A percentile compares a stretch with the other conserved stretches of the same genome.
Conservation (phyloP, 306 rosid species). For the Cicer yamashitae region DNA sequence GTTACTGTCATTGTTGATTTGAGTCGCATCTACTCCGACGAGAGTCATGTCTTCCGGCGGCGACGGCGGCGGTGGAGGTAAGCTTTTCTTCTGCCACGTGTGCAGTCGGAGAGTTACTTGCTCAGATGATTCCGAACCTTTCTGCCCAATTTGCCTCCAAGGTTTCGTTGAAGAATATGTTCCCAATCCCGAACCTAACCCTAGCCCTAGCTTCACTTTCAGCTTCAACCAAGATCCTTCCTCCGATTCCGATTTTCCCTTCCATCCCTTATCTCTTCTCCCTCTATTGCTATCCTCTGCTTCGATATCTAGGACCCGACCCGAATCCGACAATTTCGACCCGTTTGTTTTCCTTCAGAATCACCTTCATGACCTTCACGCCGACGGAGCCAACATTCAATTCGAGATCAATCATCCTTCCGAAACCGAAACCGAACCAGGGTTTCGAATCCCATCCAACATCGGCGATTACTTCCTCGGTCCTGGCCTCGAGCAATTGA, state of each 20-base stretch:
- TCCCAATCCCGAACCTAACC: constrained; percentile 45
- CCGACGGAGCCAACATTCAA: constrained; percentile 76
- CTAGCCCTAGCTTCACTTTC: not conserved
- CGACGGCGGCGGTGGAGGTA: constrained; percentile 43
- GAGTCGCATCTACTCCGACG: not conserved
- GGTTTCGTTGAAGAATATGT: constrained; percentile 75
- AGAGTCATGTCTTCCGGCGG: constrained; percentile 69
- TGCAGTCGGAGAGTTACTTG: constrained; percentile 64
- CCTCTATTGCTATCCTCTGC: constrained; percentile 52
- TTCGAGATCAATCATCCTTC: constrained; percentile 62
- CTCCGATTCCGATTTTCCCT: constrained; percentile 30
- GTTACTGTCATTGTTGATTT: not conserved
- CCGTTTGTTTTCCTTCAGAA: constrained; percentile 79
- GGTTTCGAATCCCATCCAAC: constrained; percentile 59
- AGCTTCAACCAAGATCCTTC: constrained; percentile 13
- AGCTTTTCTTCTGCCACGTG: constrained; percentile 68
- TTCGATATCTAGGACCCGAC: constrained; percentile 47
- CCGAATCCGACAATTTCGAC: constrained; percentile 69
- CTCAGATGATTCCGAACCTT: constrained; percentile 67
- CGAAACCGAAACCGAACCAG: constrained; percentile 68
- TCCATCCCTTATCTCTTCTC: constrained; percentile 46
- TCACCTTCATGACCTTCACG: constrained; percentile 68
- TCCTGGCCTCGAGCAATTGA: constrained; percentile 93
- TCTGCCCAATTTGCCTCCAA: constrained; percentile 74
- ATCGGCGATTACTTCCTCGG: constrained; percentile 94